Evolutionary conservation across 768 basidiomycete genomes (phyloP).

Genomic region (Pulveroboletus sp.): DNA sequence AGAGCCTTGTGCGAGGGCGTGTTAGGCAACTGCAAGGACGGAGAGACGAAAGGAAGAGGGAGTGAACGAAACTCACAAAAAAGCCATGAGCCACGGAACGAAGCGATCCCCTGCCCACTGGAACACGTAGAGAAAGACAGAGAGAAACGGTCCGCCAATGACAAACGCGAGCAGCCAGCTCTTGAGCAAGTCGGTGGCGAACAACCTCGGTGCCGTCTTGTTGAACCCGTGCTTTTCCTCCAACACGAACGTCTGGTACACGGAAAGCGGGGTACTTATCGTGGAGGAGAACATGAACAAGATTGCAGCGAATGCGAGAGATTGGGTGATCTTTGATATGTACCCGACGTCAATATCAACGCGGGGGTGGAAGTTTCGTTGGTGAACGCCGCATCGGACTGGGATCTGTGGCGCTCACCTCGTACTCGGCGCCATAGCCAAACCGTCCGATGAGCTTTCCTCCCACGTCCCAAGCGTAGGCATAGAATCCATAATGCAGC

Average conservation of each 20-base stretch:
- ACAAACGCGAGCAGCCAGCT: slow-evolving; percentile 64
- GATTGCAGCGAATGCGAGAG: slow-evolving; percentile 68
- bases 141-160: slow-evolving; percentile 82
- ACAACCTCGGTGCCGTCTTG: slow-evolving; percentile 78
- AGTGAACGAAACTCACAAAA: slow-evolving; percentile 50
- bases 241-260: slow-evolving; percentile 88
- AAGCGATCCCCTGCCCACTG: slow-evolving; percentile 91
- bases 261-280: slow-evolving; percentile 67
- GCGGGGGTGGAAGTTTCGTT: neutral
- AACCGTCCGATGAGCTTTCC: slow-evolving; percentile 44
- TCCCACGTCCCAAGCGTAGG: slow-evolving; percentile 74
- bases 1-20: slow-evolving; percentile 43
- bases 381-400: neutral
- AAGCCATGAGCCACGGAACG: slow-evolving; percentile 89
- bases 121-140: slow-evolving; percentile 84
- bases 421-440: slow-evolving; percentile 68
- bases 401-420: slow-evolving; percentile 42
- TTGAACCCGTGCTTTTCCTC: slow-evolving; percentile 98
- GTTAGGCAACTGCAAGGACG: neutral
- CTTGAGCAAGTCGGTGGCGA: slow-evolving; percentile 77
- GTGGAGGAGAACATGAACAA: slow-evolving; percentile 63
- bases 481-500: slow-evolving; percentile 73
- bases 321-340: slow-evolving; percentile 61
- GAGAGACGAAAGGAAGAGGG: slow-evolving; percentile 24
- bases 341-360: neutral